Evolutionary conservation across 495 filamentous ascomycete species (phyloP), one percentile per base, ranked within the genome.

Genomic region (Aspergillus biplanus): DNA sequence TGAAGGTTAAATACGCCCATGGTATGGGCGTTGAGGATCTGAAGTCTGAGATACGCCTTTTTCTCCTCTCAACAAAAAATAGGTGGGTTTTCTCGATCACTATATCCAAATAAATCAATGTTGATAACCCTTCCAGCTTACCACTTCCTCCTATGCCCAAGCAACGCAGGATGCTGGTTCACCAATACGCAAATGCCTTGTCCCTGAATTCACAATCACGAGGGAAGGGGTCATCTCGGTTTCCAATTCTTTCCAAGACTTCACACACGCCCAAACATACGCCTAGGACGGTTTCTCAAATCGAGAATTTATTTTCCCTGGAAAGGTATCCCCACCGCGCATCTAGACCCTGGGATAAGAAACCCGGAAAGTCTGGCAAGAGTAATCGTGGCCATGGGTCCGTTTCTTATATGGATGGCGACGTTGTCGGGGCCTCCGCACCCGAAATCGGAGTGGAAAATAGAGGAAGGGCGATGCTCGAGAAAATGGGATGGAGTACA

Each of bases 401-500:
- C 6, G 80, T 86, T 33, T 83, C 81, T 7, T 90, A 92, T 58
- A 84, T 85, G 64, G 91, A 98, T 65, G 95, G 95, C n/a, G 92
- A 97, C 60, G 77, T 96, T 48, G 93, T 97, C 18, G 95, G 94
- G 47, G 91, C 83, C 11, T 83, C 85, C 35, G 95, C 93, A 0
- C 89, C 91, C 3, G 94, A 96, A 73, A 80, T 99, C 32, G 91
- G 92, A 1, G 80, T 76, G 4, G 92, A 90, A 52, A 99, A 97
- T 63, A 89, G 83, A 66, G 95, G 95, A 21, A 83, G 92, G 48
- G 87, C 86, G 4, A 92, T 99, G 90, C 72, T 99, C 57, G 93
- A 97, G 75, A 98, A 94, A 78, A 98, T 98, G 95, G 95, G 95
- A 16, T 99, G 96, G 92, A 90, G 83, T 62, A 88, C 85, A 50